Base-by-base conservation (phyloP, 1,284 basidiomycete species). In the Moesziomyces sp. region DNA sequence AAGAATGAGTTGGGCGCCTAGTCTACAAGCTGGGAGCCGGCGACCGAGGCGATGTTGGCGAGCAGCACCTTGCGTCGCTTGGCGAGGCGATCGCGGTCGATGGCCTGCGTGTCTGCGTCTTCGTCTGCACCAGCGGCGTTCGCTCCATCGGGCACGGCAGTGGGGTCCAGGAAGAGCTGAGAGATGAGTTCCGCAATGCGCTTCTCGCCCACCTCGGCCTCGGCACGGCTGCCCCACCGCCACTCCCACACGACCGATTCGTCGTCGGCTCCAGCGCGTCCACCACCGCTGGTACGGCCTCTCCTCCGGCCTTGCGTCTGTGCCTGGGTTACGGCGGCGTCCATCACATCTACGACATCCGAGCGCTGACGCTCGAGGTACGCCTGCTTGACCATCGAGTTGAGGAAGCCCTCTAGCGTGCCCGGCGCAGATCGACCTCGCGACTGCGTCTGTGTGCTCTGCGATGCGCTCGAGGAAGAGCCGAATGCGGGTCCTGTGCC, bases 221-320 rank as follows among this genome's bases (percentile, higher is more conserved):
- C 81, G 16, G 80, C 74, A 1, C 84, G 50, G 40, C 79, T 74
- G 6, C 84, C 84, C 84, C 84, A 85, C 24, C 78, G 53, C 78
- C 81, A 85, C 46, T 83, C 83, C 70, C 70, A 73, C 38, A 82
- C 46, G 4, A 52, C 53, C 3, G 38, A 45, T 21, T 80, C 77
- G 19, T 80, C 83, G 1, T 60, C 72, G 0, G 53, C 57, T 19
- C 45, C 58, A 13, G 19, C 24, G 3, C 52, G 33, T 21, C 45
- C 63, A 0, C 42, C 57, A 43, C 56, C 65, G 28, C 61, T 58
- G 2, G 40, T 13, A 1, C 72, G 62, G 16, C 58, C 68, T 45
- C 71, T 46, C 18, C 61, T 45, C 24, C 65, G 57, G 8, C 26
- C 40, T 38, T 58, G 58, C 16, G 54, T 65, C 40, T 60, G 58